A percentile compares a stretch with the other conserved stretches of the same genome.
phyloP scores from a whole-genome alignment of 768 basidiomycete genomes.

The Lactifluus subvellereus region DNA sequence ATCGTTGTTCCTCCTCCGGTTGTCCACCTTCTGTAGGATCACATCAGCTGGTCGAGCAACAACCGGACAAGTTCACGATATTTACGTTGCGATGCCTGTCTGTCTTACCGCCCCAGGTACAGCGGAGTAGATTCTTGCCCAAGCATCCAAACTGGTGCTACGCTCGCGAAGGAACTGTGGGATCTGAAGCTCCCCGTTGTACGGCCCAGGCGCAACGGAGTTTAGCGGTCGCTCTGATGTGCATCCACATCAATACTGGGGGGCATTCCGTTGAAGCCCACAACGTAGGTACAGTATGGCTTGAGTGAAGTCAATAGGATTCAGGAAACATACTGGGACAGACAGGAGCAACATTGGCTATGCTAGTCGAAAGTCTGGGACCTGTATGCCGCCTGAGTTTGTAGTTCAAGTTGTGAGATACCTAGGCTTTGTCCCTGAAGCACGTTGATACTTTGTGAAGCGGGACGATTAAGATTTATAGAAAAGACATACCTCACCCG shows the following conservation, averaged over 20 bases:
- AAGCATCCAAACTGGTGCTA: no score
- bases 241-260: no score
- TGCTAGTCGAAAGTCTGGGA: conserved; percentile 2
- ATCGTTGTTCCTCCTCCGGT: no score
- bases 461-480: neutral
- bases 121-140: no score
- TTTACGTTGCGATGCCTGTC: no score
- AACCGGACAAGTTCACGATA: no score
- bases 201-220: no score
- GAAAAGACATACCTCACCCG: neutral
- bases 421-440: neutral
- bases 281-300: neutral
- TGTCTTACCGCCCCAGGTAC: no score
- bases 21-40: no score
- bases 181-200: no score
- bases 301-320: neutral
- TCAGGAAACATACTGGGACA: neutral
- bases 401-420: conserved; percentile 2
- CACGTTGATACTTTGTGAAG: neutral
- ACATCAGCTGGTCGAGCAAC: no score
- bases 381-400: conserved; percentile 13
- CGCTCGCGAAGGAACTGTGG: neutral
- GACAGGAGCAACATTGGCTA: neutral
- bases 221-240: no score
- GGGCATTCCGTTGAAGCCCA: neutral